Evolutionary conservation across 768 basidiomycete genomes (phyloP).

Genomic region (Austroboletus eburneus): DNA sequence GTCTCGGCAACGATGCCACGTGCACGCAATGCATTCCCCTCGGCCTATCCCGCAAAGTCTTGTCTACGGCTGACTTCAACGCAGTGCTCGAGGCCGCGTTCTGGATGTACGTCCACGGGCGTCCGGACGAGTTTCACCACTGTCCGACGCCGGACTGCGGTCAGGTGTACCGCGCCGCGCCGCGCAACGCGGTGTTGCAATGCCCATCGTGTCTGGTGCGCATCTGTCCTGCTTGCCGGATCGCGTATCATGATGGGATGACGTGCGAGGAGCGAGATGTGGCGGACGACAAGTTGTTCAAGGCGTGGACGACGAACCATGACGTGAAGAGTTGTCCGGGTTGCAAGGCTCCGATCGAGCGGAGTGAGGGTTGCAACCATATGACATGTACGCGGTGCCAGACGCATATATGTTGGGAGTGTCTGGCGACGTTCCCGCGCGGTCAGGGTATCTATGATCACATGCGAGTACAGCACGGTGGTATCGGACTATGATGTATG

Average conservation of each 20-base stretch:
- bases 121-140: conserved; percentile 59
- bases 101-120: conserved; percentile 54
- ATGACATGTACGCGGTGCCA: conserved; percentile 73
- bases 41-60: conserved; percentile 42
- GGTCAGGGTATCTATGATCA: conserved; percentile 75
- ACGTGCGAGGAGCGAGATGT: conserved; percentile 56
- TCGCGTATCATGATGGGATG: conserved; percentile 61
- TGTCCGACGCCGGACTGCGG: conserved; percentile 80
- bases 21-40: conserved; percentile 60
- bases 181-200: conserved; percentile 49
- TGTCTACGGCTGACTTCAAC: conserved; percentile 51
- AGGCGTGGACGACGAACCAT: conserved; percentile 56
- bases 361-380: conserved; percentile 75
- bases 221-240: conserved; percentile 63
- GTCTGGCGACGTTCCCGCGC: conserved; percentile 62
- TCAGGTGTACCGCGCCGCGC: conserved; percentile 62
- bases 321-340: conserved; percentile 74
- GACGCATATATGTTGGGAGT: conserved; percentile 81
- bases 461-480: conserved; percentile 66
- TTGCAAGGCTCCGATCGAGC: conserved; percentile 69
- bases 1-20: conserved; percentile 59
- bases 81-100: conserved; percentile 56
- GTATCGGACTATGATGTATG: conserved; percentile 42
- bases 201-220: conserved; percentile 68
- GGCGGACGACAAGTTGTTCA: conserved; percentile 53